Percentiles rank a stretch among this genome's conserved stretches.
These are phyloP conservation scores for Saururus chinensis DNA, from an alignment of 164 flowering plant genomes.

Conservation along the genomic window DNA sequence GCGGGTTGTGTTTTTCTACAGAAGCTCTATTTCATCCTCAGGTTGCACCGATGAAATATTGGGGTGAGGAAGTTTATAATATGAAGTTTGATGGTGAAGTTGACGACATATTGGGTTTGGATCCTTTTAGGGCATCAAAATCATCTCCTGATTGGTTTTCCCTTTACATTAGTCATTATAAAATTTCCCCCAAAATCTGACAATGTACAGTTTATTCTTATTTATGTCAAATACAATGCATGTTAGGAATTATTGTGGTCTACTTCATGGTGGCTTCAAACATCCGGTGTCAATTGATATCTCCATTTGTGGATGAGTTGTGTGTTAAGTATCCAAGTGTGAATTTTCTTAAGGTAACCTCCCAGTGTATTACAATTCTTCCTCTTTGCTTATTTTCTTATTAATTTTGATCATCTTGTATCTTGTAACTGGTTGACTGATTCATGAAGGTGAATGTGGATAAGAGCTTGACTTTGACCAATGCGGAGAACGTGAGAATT, in stretches of 20 bases:
- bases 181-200: not conserved
- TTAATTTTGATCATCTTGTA: not conserved
- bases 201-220: not conserved
- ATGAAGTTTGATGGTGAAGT: slow-evolving; percentile 92
- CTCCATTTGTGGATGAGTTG: slow-evolving; percentile 45
- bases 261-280: slow-evolving; percentile 40
- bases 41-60: slow-evolving; percentile 69
- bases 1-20: no score
- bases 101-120: slow-evolving; percentile 51
- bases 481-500: slow-evolving; percentile 51
- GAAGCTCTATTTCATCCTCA: slow-evolving; percentile 75
- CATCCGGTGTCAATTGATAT: slow-evolving; percentile 47
- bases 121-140: slow-evolving; percentile 62
- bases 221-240: not conserved
- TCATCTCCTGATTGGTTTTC: slow-evolving; percentile 49
- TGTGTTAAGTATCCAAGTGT: slow-evolving; percentile 61
- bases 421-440: not conserved
- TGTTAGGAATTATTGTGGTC: slow-evolving; percentile 58
- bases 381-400: not conserved
- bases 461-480: slow-evolving; percentile 45
- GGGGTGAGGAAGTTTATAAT: slow-evolving; percentile 69
- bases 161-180: not conserved
- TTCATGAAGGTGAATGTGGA: slow-evolving; percentile 61
- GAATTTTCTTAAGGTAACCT: slow-evolving; percentile 63
- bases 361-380: no score